Evolutionary conservation across 2,329 filamentous ascomycete genomes (phyloP).

Genomic region (Colletotrichum falcatum): DNA sequence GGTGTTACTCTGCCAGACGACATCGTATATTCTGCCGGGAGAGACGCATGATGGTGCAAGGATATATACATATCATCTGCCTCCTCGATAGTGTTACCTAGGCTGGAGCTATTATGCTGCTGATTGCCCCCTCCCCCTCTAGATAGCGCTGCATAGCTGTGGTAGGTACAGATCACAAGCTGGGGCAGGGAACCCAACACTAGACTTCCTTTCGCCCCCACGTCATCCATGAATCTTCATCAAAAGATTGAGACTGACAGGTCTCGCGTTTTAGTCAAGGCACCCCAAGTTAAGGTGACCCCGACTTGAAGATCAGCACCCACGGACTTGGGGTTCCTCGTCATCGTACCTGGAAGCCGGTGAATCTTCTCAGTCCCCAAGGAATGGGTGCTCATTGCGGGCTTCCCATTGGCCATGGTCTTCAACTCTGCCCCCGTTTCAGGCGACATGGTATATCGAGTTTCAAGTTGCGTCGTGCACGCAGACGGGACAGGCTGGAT

Average conservation of each 20-base stretch:
- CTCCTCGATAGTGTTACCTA: not conserved
- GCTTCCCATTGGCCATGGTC: constrained; percentile 15
- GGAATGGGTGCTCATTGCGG: not conserved
- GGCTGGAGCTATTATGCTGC: not conserved
- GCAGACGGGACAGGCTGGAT: constrained; percentile 46
- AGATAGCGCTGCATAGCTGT: not conserved
- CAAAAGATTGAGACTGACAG: constrained; percentile 19
- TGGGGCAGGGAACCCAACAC: not conserved
- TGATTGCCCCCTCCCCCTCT: not conserved
- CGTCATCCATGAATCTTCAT: not conserved
- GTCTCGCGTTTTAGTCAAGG: constrained; percentile 19
- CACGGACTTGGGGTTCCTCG: constrained; percentile 29
- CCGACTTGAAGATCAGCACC: constrained; percentile 26
- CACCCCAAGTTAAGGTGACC: constrained; percentile 16
- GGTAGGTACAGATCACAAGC: not conserved
- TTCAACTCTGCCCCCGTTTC: constrained; percentile 43
- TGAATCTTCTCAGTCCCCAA: not conserved
- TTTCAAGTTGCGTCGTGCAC: constrained; percentile 45
- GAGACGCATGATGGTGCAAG: not conserved
- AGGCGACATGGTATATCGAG: constrained; percentile 41
- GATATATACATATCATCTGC: not conserved
- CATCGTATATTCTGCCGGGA: not conserved
- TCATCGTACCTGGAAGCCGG: constrained; percentile 3
- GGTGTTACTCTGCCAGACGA: not conserved
- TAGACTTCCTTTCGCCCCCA: not conserved